Conservation (phyloP, 768 basidiomycete species). For the Udeniomyces megalosporus region DNA sequence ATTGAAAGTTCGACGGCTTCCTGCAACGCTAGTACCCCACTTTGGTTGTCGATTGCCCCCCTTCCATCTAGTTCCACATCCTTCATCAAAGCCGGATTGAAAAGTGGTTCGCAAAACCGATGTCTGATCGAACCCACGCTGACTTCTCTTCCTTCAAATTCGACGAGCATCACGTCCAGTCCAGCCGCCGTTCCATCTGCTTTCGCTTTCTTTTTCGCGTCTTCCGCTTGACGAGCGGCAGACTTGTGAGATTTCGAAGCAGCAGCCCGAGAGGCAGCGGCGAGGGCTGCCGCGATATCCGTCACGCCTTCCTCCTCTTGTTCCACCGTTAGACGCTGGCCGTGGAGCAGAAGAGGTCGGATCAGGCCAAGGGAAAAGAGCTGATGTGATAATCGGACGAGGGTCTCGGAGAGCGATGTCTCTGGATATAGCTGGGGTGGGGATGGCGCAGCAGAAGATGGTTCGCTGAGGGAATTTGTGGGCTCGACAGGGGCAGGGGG, state of each 20-base stretch:
- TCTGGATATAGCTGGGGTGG: background rate
- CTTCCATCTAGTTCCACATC: background rate
- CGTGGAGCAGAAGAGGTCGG: slow-evolving; percentile 14
- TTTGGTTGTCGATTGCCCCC: background rate
- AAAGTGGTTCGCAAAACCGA: slow-evolving; percentile 78
- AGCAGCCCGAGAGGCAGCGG: slow-evolving; percentile 50
- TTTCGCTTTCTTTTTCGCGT: slow-evolving; percentile 51
- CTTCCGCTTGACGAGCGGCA: slow-evolving; percentile 9
- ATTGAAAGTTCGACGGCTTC: slow-evolving; percentile 13
- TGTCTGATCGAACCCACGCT: slow-evolving; percentile 73
- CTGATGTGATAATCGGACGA: slow-evolving; percentile 17
- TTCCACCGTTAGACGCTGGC: slow-evolving; percentile 20
- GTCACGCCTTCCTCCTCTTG: slow-evolving; percentile 71
- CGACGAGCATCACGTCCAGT: slow-evolving; percentile 14
- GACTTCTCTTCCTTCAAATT: slow-evolving; percentile 40
- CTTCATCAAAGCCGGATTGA: slow-evolving; percentile 47
- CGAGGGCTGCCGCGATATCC: slow-evolving; percentile 76
- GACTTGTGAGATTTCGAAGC: slow-evolving; percentile 11
- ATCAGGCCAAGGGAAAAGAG: slow-evolving; percentile 20
- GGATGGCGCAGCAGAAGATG: background rate
- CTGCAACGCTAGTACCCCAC: slow-evolving; percentile 5
- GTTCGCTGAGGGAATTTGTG: no score
- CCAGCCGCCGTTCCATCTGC: slow-evolving; percentile 12
- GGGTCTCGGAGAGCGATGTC: slow-evolving; percentile 41
- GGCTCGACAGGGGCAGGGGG: no score